Evolutionary conservation across 192 early-diverging fungal genomes (phyloP).

Genomic region (Spizellomyces sp.): DNA sequence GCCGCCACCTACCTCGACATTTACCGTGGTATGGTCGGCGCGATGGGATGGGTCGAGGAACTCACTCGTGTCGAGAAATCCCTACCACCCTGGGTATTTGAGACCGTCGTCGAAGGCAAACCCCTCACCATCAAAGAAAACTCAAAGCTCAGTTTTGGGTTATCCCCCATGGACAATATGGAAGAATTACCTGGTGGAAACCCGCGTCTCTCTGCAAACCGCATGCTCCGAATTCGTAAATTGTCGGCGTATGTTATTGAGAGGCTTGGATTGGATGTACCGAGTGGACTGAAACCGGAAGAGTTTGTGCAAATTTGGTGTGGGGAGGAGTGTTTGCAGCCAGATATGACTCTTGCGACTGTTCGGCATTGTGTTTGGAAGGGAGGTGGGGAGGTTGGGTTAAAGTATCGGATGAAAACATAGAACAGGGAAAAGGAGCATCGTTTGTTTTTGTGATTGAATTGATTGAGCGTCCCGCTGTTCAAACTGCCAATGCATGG

Average conservation of each 20-base stretch:
- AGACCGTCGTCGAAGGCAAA: constrained; percentile 68
- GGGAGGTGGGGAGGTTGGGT: constrained; percentile 32
- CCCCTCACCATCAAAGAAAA: constrained; percentile 70
- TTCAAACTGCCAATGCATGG: too few species aligned
- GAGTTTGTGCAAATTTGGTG: constrained; percentile 43
- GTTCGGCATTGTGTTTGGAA: constrained; percentile 70
- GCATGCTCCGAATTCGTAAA: constrained; percentile 87
- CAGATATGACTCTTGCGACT: constrained; percentile 73
- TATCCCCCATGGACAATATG: constrained; percentile 64
- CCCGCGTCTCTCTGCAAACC: constrained; percentile 79
- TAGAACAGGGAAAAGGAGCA: too few species aligned
- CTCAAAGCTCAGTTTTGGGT: constrained; percentile 80
- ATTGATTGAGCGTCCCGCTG: too few species aligned
- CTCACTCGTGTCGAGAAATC: constrained; percentile 58
- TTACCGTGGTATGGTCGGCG: constrained; percentile 67
- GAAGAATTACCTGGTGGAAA: constrained; percentile 50
- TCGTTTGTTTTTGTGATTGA: too few species aligned
- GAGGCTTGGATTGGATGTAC: constrained; percentile 23
- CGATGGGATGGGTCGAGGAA: constrained; percentile 34
- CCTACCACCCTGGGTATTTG: constrained; percentile 84
- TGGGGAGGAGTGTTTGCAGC: constrained; percentile 45
- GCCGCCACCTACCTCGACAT: constrained; percentile 71
- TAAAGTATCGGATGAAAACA: background rate
- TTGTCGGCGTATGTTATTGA: constrained; percentile 83
- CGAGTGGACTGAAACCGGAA: constrained; percentile 27